phyloP scores from a whole-genome alignment of 495 filamentous ascomycete species.

The Xylaria bambusicola region DNA sequence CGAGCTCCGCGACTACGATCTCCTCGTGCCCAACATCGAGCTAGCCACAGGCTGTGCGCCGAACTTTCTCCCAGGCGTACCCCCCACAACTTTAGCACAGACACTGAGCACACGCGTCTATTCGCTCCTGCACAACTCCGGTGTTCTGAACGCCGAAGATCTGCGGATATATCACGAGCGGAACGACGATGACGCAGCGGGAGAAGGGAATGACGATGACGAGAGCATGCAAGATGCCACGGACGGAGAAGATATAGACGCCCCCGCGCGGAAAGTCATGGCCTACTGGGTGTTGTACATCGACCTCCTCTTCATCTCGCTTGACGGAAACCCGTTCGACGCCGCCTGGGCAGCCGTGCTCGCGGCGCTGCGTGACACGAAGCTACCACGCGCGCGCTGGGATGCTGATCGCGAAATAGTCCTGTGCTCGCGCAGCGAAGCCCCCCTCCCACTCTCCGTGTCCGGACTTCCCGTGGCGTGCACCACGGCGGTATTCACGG shows the following conservation, averaged over 20 bases:
- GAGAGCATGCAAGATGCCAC: conserved; percentile 40
- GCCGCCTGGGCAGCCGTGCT: conserved; percentile 82
- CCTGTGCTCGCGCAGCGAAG: conserved; percentile 65
- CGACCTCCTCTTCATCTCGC: conserved; percentile 83
- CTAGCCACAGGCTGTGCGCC: conserved; percentile 86
- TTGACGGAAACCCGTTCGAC: conserved; percentile 90
- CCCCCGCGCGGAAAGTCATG: conserved; percentile 57
- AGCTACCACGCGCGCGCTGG: conserved; percentile 81
- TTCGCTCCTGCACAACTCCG: conserved; percentile 67
- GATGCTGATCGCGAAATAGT: conserved; percentile 78
- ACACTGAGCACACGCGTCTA: conserved; percentile 76
- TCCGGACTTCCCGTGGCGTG: conserved; percentile 68
- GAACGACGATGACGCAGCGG: too few species aligned
- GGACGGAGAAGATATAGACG: conserved; percentile 25
- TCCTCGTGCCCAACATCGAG: conserved; percentile 92
- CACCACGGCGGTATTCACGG: conserved; percentile 72
- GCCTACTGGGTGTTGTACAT: conserved; percentile 95
- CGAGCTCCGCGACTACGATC: conserved; percentile 57
- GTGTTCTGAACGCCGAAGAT: conserved; percentile 61
- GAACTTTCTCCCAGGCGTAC: conserved; percentile 76
- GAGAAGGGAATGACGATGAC: conserved; percentile 42
- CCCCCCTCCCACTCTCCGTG: conserved; percentile 52
- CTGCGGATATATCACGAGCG: conserved; percentile 69
- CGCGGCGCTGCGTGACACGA: conserved; percentile 77
- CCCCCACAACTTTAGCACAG: conserved; percentile 80